Conservation (phyloP, 257 asterid genomes). For the Plantago ovata region DNA sequence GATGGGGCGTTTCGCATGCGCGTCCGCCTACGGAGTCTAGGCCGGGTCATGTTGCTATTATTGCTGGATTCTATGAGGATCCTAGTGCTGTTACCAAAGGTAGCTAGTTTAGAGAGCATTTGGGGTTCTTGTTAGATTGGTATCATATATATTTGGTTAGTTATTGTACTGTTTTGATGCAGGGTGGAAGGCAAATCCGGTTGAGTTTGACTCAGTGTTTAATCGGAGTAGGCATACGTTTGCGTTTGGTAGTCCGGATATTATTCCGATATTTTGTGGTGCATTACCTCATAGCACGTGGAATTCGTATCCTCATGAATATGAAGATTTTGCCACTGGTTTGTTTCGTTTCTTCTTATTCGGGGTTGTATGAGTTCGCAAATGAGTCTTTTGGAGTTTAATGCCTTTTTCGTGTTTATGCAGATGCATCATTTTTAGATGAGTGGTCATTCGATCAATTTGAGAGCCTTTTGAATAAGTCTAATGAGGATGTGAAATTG, state of each 20-base stretch:
- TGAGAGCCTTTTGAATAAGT: conserved; percentile 72
- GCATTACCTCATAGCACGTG: conserved; percentile 88
- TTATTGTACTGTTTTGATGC: conserved; percentile 19
- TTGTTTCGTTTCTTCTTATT: conserved; percentile 25
- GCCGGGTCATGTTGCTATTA: conserved; percentile 97
- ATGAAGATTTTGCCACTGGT: conserved; percentile 99
- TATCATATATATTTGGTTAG: conserved; percentile 14
- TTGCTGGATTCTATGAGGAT: conserved; percentile 98
- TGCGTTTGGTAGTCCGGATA: conserved; percentile 95
- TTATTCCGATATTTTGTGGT: conserved; percentile 86
- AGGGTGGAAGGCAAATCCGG: conserved; percentile 99
- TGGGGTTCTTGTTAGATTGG: conserved; percentile 4
- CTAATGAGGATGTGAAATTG: conserved; percentile 64
- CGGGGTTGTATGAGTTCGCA: conserved; percentile 13
- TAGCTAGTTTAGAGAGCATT: conserved; percentile 19
- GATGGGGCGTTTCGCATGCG: conserved; percentile 99
- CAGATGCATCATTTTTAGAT: conserved; percentile 97
- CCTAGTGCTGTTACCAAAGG: conserved; percentile 99
- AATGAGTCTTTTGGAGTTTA: conserved; percentile 15
- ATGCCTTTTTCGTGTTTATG: conserved; percentile 29
- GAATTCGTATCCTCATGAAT: conserved; percentile 79
- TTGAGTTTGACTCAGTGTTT: conserved; percentile 96
- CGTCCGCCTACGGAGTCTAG: conserved; percentile 99
- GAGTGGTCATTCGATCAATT: conserved; percentile 96
- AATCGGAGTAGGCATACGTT: conserved; percentile 87